phyloP scores from a whole-genome alignment of 768 basidiomycete genomes.

The Auricularia heimuer region DNA sequence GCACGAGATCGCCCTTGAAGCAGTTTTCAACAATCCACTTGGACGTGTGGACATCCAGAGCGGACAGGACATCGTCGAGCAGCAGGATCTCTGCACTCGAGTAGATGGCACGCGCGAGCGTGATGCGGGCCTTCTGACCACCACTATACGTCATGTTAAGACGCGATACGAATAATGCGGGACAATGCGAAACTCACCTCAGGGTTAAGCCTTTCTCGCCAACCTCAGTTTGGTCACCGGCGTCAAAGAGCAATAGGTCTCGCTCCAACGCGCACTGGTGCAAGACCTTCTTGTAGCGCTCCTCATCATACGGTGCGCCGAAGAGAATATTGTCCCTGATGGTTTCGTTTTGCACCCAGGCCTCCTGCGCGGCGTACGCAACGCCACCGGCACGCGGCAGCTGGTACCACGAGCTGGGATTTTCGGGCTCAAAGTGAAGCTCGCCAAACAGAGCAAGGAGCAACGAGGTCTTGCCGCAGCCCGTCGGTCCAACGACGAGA shows the following conservation, averaged over 20 bases:
- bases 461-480: slow-evolving; percentile 33
- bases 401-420: slow-evolving; percentile 52
- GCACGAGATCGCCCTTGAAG: slow-evolving; percentile 31
- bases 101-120: slow-evolving; percentile 50
- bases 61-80: slow-evolving; percentile 59
- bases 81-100: slow-evolving; percentile 52
- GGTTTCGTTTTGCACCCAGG: slow-evolving; percentile 78
- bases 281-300: slow-evolving; percentile 32
- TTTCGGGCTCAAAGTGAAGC: slow-evolving; percentile 50
- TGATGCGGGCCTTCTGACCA: slow-evolving; percentile 48
- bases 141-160: slow-evolving; percentile 18
- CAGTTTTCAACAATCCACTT: slow-evolving; percentile 42
- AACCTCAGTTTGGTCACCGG: slow-evolving; percentile 60
- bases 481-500: slow-evolving; percentile 6
- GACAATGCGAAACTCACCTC: slow-evolving; percentile 18
- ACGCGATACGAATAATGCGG: not conserved
- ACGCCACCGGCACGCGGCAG: slow-evolving; percentile 61
- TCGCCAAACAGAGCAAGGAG: slow-evolving; percentile 56
- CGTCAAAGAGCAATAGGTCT: slow-evolving; percentile 40
- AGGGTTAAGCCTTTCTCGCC: slow-evolving; percentile 61
- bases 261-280: slow-evolving; percentile 32
- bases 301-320: slow-evolving; percentile 31
- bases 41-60: slow-evolving; percentile 47
- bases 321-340: slow-evolving; percentile 50
- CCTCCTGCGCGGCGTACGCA: slow-evolving; percentile 75